Evolutionary conservation across 2,329 filamentous ascomycete species (phyloP), one percentile per base, ranked within the genome.

Genomic region (Alternaria sp.): DNA sequence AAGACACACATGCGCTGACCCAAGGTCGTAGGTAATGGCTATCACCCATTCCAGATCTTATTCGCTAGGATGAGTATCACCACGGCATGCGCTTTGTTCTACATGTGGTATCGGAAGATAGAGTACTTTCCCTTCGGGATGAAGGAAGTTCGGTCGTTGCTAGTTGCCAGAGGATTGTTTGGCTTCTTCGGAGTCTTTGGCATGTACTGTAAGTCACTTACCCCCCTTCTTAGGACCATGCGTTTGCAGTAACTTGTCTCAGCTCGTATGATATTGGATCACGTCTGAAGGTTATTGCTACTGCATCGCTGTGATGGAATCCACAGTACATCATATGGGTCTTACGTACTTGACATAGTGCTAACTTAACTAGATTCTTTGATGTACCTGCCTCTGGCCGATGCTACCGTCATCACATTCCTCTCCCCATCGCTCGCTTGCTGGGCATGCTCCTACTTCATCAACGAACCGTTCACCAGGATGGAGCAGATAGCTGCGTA

Each of bases 341-440:
- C 51, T 19, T 23, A 4, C 5, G 5, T 21, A 19, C 2, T 85
- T 9, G 9, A 45, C 17, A 28, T 40, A 7, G 60, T 21, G 12
- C 73, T 73, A 21, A 73, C 55, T 21, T 21, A 21, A 21, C 21
- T 59, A 85, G 84, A 89, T 72, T 90, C 88, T 8, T 81, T 92
- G 61, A 86, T 92, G 74, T 96, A 96, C 72, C 86, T 97, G 4
- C 92, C 93, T 0, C 85, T 97, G 3, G 91, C 93, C 15, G 93
- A 97, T 77, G 93, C 93, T 3, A 96, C 92, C 0, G 93, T 97
- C 32, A 90, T 97, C 57, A 96, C 93, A 9, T 97, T 97, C 76
- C 85, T 97, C 6, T 88, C 91, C 0, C 94, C 94, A 0, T 90
- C 90, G 13, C 84, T 96, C 6, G 88, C 92, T 19, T 93, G 92